phyloP scores from a whole-genome alignment of 2,329 filamentous ascomycete species.

The Ophiosphaerella herpotricha region DNA sequence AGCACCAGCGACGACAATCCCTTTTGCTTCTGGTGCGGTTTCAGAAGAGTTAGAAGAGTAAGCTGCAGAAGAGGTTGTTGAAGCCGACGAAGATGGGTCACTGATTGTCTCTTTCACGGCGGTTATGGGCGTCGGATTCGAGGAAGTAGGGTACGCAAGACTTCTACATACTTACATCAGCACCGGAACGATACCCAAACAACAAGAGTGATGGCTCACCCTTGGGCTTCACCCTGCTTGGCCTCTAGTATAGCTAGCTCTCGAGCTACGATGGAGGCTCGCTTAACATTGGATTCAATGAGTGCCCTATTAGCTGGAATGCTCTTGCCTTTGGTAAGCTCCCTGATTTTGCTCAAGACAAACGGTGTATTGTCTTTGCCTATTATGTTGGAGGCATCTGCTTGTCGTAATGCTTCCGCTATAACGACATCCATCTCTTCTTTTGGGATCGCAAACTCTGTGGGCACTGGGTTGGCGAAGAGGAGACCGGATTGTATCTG shows the following conservation, averaged over 20 bases:
- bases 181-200: conserved; percentile 32
- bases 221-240: conserved; percentile 39
- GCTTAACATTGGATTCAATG: conserved; percentile 68
- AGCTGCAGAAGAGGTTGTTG: conserved; percentile 13
- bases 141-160: conserved; percentile 28
- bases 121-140: conserved; percentile 19
- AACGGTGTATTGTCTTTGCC: conserved; percentile 86
- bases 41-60: conserved; percentile 4
- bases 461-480: conserved; percentile 87
- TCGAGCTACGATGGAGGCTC: conserved; percentile 68
- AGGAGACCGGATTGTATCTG: conserved; percentile 77
- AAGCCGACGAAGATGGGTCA: conserved; percentile 20
- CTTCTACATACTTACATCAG: conserved; percentile 47
- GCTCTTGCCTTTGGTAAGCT: conserved; percentile 73
- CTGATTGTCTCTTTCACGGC: conserved; percentile 12
- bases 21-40: conserved; percentile 30
- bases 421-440: conserved; percentile 49
- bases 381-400: conserved; percentile 52
- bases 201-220: conserved; percentile 44
- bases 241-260: conserved; percentile 62
- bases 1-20: conserved; percentile 88
- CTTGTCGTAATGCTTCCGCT: conserved; percentile 45
- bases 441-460: conserved; percentile 70
- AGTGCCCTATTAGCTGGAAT: conserved; percentile 75
- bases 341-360: conserved; percentile 76